Base-by-base conservation (phyloP, 1,139 yeast genomes). In the Nakaseomyces nivariensis region DNA sequence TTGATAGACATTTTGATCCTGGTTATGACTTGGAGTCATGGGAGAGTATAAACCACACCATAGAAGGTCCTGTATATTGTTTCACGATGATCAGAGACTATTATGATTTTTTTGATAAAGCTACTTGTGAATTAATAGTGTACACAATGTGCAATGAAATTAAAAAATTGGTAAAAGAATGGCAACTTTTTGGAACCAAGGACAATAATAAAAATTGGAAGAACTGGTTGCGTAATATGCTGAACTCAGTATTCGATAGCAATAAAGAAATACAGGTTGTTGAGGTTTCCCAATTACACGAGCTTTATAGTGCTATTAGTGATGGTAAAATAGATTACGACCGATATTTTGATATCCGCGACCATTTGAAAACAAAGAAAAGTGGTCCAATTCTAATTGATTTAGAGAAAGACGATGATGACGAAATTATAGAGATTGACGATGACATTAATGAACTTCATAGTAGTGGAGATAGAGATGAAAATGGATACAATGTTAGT, bases 1-100 rank as follows among this genome's bases (percentile, higher is more conserved):
- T 61, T 59, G 54, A 57, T 27, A 51, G 56, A 25, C 55, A 60
- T 50, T 63, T 59, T 51, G 56, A 63, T 54, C 52, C 62, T 45
- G 45, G 53, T 6, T 33, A 51, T n/a, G 65, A 58, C 26, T 44
- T 62, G 7, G 60, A 56, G 40, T 56, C 58, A 4, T 50, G 56
- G 47, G 40, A 41, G 10, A 32, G 11, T 13, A 7, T 41, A n/a
- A 25, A 41, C n/a, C 44, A 27, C 27, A 4, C 8, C 13, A n/a
- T 11, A n/a, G 44, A 41, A 29, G 44, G 44, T 1, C 34, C 44
- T 7, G 25, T 29, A 27, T 41, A 41, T 26, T 41, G 44, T 17
- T 41, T 41, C n/a, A 29, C 6, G 25, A 27, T 27, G 34, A 17
- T 41, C 33, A 41, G 34, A 29, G 34, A 41, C 5, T 41, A 27